These are phyloP conservation scores for Penicillium sp. DNA, from an alignment of 2,329 filamentous ascomycete genomes.

Conservation along the genomic window DNA sequence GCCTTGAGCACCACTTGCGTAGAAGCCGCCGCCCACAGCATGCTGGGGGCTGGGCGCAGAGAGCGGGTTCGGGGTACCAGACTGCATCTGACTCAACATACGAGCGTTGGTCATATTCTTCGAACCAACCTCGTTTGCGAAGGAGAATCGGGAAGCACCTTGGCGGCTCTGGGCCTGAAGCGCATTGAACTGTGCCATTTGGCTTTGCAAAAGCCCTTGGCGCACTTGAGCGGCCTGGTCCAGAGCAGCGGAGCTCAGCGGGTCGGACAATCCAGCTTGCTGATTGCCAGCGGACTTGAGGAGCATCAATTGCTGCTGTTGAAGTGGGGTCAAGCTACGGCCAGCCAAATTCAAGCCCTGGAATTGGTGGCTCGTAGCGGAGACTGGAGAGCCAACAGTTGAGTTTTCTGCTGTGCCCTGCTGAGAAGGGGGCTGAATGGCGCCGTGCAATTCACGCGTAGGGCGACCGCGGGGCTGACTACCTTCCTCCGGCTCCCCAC, in stretches of 20 bases:
- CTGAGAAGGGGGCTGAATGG: slow-evolving; percentile 75
- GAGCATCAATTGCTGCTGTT: slow-evolving; percentile 69
- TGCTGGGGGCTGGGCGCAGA: slow-evolving; percentile 40
- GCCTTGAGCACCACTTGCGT: slow-evolving; percentile 80
- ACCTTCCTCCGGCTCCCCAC: slow-evolving; percentile 86
- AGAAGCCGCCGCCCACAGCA: slow-evolving; percentile 65
- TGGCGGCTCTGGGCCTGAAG: slow-evolving; percentile 72
- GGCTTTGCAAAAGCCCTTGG: slow-evolving; percentile 45
- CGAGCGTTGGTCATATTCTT: slow-evolving; percentile 60
- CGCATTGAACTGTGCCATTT: slow-evolving; percentile 53
- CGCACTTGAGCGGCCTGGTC: slow-evolving; percentile 46
- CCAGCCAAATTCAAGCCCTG: slow-evolving; percentile 62
- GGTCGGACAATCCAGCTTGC: slow-evolving; percentile 56
- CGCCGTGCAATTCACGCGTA: slow-evolving; percentile 58
- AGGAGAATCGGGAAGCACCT: slow-evolving; percentile 84
- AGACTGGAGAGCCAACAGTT: slow-evolving; percentile 42
- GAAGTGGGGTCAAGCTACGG: slow-evolving; percentile 76
- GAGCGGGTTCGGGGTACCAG: slow-evolving; percentile 38
- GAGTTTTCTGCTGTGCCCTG: slow-evolving; percentile 52
- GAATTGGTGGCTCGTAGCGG: slow-evolving; percentile 42
- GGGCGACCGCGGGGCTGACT: slow-evolving; percentile 52
- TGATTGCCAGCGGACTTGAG: slow-evolving; percentile 59
- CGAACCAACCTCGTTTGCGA: slow-evolving; percentile 66
- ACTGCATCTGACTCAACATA: slow-evolving; percentile 50
- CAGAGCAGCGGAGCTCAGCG: slow-evolving; percentile 34